Base-by-base conservation (phyloP, 2,329 filamentous ascomycete genomes). In the Elsinoe batatas region DNA sequence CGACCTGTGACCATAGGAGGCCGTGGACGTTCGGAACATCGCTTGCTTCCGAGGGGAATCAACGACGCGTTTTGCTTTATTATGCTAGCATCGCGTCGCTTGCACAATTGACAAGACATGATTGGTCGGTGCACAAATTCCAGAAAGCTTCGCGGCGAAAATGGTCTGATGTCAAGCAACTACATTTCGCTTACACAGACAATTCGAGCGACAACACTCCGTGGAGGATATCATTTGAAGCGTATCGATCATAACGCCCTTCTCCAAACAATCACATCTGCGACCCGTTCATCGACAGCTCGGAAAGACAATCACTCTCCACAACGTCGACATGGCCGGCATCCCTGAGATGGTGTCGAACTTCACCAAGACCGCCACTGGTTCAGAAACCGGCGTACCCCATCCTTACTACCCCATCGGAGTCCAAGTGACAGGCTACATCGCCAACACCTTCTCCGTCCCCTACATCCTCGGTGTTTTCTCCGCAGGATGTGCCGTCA, bases 331-430 rank as follows among this genome's bases (percentile, higher is more conserved):
- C 44, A 49, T 37, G 47, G 18, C 40, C 15, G 17, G 12, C 17
- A 36, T 40, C 30, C 50, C 56, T 43, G 49, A 54, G 15, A 32
- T 43, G 17, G 49, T 53, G 15, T 11, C 54, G 2, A 56, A 57
- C 32, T 15, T 54, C 6, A 38, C 54, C 26, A 51, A 36, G 42
- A 30, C 37, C 47, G 50, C 46, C 12, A 56, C 53, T 3, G 38
- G 30, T 2, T 13, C 35, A 11, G 42, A 36, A n/a, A 18, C 6
- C 17, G 30, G 20, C 26, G 11, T 55, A 12, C 37, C 43, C 30
- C 84, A 90, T 67, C 85, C 85, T 0, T 91, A 87, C 72, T 89
- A 85, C 64, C 87, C 87, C 4, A 65, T 83, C 18, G 79, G 81
- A 54, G 77, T 81, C 36, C 71, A 74, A 15, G 79, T 91, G 57